Evolutionary conservation across 169 alveolate species (phyloP), one percentile per base, ranked within the genome.

Genomic region (Plasmodium blacklocki): DNA sequence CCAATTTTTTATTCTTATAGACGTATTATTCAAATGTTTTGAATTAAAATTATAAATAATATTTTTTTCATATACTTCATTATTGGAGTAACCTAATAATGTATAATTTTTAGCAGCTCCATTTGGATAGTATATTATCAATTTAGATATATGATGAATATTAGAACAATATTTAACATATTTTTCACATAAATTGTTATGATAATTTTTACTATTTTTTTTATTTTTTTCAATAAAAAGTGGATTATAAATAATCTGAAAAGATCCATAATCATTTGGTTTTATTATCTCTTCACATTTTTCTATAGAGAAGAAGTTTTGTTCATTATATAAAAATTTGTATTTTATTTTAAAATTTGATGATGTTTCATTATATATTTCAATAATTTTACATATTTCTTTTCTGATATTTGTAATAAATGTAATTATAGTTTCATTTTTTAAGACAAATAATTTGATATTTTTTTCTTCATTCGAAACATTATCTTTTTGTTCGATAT

Each of bases 1-100:
- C 90, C 90, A 80, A 26, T 80, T 80, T 62, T 68, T 66, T 29
- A 80, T 68, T 56, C 73, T 80, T 29, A 80, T 32, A n/a, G 90
- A 80, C 2, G 85, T 45, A 80, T 47, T 68, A 47, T 80, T 68
- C 26, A 80, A 67, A 80, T 39, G 12, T 52, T 80, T 80, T 7
- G 90, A 68, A 15, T 80, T 80, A 45, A 80, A 80, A 67, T 80
- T 56, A 60, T 29, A 80, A 68, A 8, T 29, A 54, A 32, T n/a
- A 62, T 67, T 67, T 73, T 80, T 70, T n/a, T 80, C 90, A 72
- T 80, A 80, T 11, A 45, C 39, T 15, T 1, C 23, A 56, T 62
- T 80, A 67, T 80, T 58, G 43, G 90, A 56, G 68, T 80, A 80
- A 49, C 90, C 90, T 62, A 80, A 67, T 7, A 80, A 26, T 62